Conservation (phyloP, 805 yeast species). For the Jamesozyma jinghongensis region DNA sequence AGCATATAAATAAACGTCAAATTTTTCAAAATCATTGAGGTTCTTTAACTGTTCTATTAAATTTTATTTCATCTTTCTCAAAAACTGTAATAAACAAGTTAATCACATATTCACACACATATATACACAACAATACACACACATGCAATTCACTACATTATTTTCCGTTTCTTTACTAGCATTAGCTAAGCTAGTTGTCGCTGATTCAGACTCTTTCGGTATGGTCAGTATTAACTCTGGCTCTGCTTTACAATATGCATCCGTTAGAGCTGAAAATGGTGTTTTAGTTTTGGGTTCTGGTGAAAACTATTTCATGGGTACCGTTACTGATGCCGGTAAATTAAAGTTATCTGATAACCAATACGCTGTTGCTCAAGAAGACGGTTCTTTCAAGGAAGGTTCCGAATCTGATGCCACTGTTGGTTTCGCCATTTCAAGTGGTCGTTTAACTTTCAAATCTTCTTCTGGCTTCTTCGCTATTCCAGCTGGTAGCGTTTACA, state of each 20-base stretch:
- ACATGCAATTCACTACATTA: conserved; percentile 6
- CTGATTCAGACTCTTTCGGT: conserved; percentile 33
- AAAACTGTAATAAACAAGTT: no score
- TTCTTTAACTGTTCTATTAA: no score
- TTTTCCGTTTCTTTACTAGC: conserved; percentile 23
- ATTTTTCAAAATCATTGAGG: background rate
- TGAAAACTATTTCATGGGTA: conserved; percentile 11
- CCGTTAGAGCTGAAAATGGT: conserved; percentile 11
- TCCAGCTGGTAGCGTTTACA: conserved; percentile 25
- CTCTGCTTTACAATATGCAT: conserved; percentile 28
- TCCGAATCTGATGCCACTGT: conserved; percentile 17
- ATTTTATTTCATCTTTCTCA: no score
- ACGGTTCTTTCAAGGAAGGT: conserved; percentile 17
- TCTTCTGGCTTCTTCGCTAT: conserved; percentile 33
- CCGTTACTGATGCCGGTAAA: conserved; percentile 28
- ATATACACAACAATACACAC: background rate
- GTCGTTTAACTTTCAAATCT: conserved; percentile 5
- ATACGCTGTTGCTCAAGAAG: conserved; percentile 23
- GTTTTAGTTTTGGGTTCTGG: conserved; percentile 8
- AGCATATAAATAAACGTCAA: no score
- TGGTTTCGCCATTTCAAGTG: conserved; percentile 32
- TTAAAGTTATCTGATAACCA: conserved; percentile 23
- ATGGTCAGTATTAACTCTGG: conserved; percentile 32
- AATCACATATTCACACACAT: background rate
- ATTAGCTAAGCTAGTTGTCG: conserved; percentile 19